These are phyloP conservation scores for Saccharomycopsis sp. DNA, from an alignment of 805 yeast genomes.

Conservation along the genomic window DNA sequence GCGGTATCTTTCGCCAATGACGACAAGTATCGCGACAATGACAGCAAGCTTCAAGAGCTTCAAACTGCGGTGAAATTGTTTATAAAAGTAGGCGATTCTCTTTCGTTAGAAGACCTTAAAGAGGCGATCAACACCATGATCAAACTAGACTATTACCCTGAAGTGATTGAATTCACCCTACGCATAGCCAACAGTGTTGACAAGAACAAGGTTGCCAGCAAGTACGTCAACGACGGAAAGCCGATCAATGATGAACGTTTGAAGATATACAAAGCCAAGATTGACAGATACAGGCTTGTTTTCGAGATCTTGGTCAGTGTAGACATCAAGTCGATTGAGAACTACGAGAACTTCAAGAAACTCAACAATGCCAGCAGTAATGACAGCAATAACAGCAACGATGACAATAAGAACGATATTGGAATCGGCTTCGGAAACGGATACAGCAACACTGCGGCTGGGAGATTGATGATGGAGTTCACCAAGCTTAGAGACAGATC, in stretches of 20 bases:
- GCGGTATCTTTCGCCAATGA: conserved; percentile 65
- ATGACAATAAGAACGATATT: conserved; percentile 5
- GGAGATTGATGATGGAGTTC: conserved; percentile 37
- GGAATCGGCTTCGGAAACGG: conserved; percentile 6
- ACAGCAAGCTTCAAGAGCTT: conserved; percentile 58
- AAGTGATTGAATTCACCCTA: conserved; percentile 77
- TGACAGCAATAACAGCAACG: neutral
- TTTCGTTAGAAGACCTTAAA: conserved; percentile 71
- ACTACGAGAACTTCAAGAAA: conserved; percentile 29
- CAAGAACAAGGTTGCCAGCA: conserved; percentile 50
- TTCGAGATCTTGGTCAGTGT: conserved; percentile 69
- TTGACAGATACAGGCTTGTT: conserved; percentile 60
- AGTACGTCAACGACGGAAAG: conserved; percentile 47
- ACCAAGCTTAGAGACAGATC: conserved; percentile 61
- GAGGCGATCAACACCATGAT: conserved; percentile 77
- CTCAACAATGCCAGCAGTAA: conserved; percentile 7
- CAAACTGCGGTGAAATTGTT: conserved; percentile 69
- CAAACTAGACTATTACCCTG: conserved; percentile 70
- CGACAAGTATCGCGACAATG: conserved; percentile 47
- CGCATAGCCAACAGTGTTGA: conserved; percentile 65
- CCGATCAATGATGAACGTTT: conserved; percentile 46
- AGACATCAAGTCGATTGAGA: conserved; percentile 51
- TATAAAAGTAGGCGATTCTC: conserved; percentile 70
- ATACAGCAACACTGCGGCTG: conserved; percentile 30
- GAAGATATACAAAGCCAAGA: conserved; percentile 44